phyloP scores from a whole-genome alignment of 2,329 filamentous ascomycete genomes.

The Aureobasidium mangrovei region DNA sequence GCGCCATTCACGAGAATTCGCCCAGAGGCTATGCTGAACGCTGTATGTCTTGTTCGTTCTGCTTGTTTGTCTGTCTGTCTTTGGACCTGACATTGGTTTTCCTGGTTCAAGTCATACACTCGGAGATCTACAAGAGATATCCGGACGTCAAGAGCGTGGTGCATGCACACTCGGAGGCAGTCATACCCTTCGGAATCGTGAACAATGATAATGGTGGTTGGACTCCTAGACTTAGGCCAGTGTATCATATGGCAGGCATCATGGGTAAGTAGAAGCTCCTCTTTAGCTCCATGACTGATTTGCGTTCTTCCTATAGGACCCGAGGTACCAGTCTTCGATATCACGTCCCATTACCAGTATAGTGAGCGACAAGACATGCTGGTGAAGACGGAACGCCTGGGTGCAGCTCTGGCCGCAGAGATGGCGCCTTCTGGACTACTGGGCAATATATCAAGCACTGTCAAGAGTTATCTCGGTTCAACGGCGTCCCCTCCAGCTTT shows the following conservation, averaged over 20 bases:
- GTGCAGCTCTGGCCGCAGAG: conserved; percentile 25
- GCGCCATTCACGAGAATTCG: conserved; percentile 21
- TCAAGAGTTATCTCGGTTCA: conserved; percentile 25
- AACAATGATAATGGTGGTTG: conserved; percentile 27
- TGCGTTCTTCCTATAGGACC: conserved; percentile 13
- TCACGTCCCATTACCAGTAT: conserved; percentile 24
- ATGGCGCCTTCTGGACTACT: conserved; percentile 23
- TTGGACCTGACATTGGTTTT: too few relatives aligned
- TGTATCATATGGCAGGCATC: conserved; percentile 37
- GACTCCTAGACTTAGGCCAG: conserved; percentile 21
- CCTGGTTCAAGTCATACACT: conserved; percentile 29
- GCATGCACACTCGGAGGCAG: conserved; percentile 34
- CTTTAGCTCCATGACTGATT: not conserved
- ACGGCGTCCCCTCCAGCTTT: conserved; percentile 16
- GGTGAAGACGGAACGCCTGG: conserved; percentile 26
- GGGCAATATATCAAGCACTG: conserved; percentile 22
- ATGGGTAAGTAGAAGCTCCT: conserved; percentile 24
- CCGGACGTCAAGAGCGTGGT: conserved; percentile 36
- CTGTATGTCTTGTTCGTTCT: conserved; percentile 10
- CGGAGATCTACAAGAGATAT: conserved; percentile 37
- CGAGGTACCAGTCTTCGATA: conserved; percentile 28
- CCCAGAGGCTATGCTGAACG: conserved; percentile 32
- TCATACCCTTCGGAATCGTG: conserved; percentile 34
- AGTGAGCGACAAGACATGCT: conserved; percentile 27
- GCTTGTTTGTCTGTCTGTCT: too few relatives aligned